phyloP scores from a whole-genome alignment of 78 protist genomes.

The Diacronema lutheri region DNA sequence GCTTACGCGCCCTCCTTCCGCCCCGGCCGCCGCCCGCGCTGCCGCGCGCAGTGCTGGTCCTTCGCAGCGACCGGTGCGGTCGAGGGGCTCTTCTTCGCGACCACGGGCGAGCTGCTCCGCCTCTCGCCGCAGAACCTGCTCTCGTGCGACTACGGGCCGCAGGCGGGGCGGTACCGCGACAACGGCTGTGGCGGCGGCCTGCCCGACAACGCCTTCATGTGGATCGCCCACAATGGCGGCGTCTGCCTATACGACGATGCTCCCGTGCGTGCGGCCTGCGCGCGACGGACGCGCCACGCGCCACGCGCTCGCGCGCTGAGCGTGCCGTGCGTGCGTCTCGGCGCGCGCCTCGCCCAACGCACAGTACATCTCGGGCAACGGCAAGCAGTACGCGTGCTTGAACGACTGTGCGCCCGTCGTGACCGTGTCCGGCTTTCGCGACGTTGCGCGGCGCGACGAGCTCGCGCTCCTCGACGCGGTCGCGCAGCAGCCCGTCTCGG shows the following conservation, averaged over 20 bases:
- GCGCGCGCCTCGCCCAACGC: too few species aligned
- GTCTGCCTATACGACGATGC: slow-evolving; percentile 71
- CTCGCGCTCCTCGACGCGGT: slow-evolving; percentile 48
- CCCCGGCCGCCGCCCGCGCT: too few species aligned
- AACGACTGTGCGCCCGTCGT: slow-evolving; percentile 17
- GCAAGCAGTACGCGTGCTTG: slow-evolving; percentile 35
- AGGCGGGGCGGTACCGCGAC: slow-evolving; percentile 26
- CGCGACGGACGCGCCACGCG: too few species aligned
- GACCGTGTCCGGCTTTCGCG: slow-evolving; percentile 42
- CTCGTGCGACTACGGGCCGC: slow-evolving; percentile 37
- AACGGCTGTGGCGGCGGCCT: slow-evolving; percentile 62
- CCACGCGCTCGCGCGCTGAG: too few species aligned
- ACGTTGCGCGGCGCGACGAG: slow-evolving; percentile 58
- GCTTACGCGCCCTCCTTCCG: too few species aligned
- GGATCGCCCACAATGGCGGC: slow-evolving; percentile 52
- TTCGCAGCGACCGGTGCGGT: slow-evolving; percentile 63
- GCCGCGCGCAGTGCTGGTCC: slow-evolving; percentile 85
- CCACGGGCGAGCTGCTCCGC: slow-evolving; percentile 31
- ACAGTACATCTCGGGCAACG: slow-evolving; percentile 76
- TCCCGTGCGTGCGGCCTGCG: too few species aligned
- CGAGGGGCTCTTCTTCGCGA: slow-evolving; percentile 26
- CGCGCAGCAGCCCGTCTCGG: slow-evolving; percentile 67
- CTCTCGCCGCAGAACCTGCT: slow-evolving; percentile 61
- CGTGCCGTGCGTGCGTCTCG: too few species aligned
- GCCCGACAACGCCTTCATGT: slow-evolving; percentile 54